Evolutionary conservation across 352 stramenopile species (phyloP), one percentile per base, ranked within the genome.

Genomic region (Globisporangium nodosum): DNA sequence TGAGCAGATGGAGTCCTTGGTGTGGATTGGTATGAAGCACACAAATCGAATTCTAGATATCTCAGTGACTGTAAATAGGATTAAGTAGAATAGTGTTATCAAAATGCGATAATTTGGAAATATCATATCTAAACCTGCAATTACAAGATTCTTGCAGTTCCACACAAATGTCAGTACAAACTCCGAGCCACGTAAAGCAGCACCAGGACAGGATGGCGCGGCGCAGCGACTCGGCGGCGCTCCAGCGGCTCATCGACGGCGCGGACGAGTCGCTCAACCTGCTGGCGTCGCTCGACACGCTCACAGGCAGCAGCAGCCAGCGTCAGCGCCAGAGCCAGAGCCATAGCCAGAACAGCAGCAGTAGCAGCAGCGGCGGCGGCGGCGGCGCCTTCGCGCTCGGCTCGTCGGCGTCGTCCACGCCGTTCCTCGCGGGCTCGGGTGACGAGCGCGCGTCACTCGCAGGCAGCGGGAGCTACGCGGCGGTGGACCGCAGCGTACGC

Each of bases 191-290:
- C 8, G 11, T 12, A 43, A 4, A 13, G 11, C 37, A 43, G 33
- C 33, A 8, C 1, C 9, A 42, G 35, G 11, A 43, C 37, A 49
- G 43, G n/a, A 9, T 24, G 43, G 49, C 57, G 55, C 58, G 54
- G 40, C 74, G 77, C 62, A 89, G 67, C 60, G 79, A 78, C 11
- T 43, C 37, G 37, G 37, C 37, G 43, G 73, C 61, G 40, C 69
- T 87, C 40, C 80, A 89, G 73, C 78, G 80, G n/a, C 76, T 92
- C 16, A 87, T 92, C 35, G 78, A 92, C 57, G 78, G 72, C 46
- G 82, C 82, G 13, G 82, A 92, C 65, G 66, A 86, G 56, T 87
- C 80, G 9, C 56, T 92, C 56, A 80, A 55, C 64, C 63, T 92
- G 12, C 63, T 92, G 46, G 78, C 76, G 31, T 90, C 82, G 63